phyloP scores from a whole-genome alignment of 768 basidiomycete genomes.

The Gloeostereum incarnatum region DNA sequence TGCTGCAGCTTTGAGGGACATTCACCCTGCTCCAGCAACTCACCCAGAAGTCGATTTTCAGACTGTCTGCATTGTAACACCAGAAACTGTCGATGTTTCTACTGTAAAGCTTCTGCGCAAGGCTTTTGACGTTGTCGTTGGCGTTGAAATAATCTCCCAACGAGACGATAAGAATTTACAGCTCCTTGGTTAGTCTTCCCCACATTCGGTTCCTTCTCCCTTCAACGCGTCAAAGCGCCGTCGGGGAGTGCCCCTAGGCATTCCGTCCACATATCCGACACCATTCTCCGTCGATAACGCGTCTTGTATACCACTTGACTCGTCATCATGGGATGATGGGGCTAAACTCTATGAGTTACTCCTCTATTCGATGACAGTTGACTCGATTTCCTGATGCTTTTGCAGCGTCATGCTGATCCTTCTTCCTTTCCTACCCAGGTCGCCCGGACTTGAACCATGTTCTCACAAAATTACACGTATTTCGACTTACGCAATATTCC shows the following conservation, averaged over 20 bases:
- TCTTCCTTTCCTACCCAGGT: slow-evolving; percentile 38
- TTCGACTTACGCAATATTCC: slow-evolving; percentile 80
- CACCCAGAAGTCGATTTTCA: slow-evolving; percentile 61
- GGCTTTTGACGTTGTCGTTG: slow-evolving; percentile 79
- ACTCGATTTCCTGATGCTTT: neutral
- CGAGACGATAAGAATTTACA: slow-evolving; percentile 56
- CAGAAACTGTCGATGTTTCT: slow-evolving; percentile 82
- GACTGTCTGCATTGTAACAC: slow-evolving; percentile 88
- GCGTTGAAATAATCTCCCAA: slow-evolving; percentile 82
- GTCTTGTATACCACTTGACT: slow-evolving; percentile 1
- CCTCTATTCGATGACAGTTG: neutral
- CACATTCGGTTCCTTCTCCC: neutral
- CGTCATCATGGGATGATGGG: slow-evolving; percentile 1
- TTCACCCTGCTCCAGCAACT: slow-evolving; percentile 54
- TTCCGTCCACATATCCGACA: neutral
- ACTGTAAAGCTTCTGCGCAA: slow-evolving; percentile 72
- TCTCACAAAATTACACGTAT: slow-evolving; percentile 94
- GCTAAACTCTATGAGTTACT: neutral
- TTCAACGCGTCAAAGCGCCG: slow-evolving; percentile 13
- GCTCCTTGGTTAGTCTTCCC: slow-evolving; percentile 65
- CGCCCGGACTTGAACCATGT: slow-evolving; percentile 90
- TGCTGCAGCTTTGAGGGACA: slow-evolving; percentile 74
- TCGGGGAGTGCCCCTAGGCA: neutral
- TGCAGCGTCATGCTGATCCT: slow-evolving; percentile 1
- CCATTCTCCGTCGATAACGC: slow-evolving; percentile 5